Evolutionary conservation across 306 rosid species (phyloP).

Genomic region (Malus fusca): DNA sequence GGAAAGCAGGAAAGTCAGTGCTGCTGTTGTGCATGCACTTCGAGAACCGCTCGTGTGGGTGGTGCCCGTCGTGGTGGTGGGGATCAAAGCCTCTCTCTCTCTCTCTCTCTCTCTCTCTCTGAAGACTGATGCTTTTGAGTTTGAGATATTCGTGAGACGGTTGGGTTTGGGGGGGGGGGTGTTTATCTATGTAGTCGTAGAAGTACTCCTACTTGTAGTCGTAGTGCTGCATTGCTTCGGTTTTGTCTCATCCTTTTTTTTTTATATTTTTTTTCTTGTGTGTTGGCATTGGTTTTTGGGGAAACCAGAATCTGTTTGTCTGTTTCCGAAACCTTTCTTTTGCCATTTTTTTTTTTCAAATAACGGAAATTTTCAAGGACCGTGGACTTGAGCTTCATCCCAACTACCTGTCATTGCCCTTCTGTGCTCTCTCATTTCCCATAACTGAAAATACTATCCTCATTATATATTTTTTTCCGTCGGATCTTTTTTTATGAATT

Average conservation of each 20-base stretch:
- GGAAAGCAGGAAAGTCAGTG: constrained; percentile 11
- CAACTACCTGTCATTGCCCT: not conserved
- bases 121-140: not conserved
- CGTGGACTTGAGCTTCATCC: constrained; percentile 7
- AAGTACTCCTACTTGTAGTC: not conserved
- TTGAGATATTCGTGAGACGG: not conserved
- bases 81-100: not conserved
- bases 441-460: not conserved
- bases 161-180: not conserved
- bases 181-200: not conserved
- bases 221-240: not conserved
- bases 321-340: constrained; percentile 22
- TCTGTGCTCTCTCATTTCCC: not conserved
- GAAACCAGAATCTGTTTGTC: constrained; percentile 47
- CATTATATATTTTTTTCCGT: not conserved
- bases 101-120: no score
- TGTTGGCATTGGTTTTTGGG: constrained; percentile 41
- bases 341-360: constrained; percentile 20
- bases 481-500: no score
- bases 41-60: constrained; percentile 91
- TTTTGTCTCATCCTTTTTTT: not conserved
- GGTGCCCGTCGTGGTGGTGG: constrained; percentile 6
- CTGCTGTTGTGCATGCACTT: constrained; percentile 32
- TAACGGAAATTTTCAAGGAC: constrained; percentile 27
- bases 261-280: not conserved